Evolutionary conservation across 805 yeast species (phyloP).

Genomic region (Hanseniaspora nectarophila): DNA sequence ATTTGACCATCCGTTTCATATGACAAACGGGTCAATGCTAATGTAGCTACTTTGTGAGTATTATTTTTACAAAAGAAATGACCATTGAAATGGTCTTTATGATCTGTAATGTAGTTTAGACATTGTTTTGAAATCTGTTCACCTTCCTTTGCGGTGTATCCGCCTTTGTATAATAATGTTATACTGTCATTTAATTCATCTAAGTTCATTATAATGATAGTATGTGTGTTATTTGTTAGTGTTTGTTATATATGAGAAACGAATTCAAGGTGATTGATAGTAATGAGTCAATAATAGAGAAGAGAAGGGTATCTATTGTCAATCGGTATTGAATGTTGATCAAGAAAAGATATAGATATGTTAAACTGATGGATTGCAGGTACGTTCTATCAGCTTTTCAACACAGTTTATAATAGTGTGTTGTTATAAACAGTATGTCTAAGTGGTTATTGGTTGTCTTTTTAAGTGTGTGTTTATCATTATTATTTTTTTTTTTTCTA

Average conservation of each 20-base stretch:
- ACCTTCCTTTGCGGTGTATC: constrained; percentile 20
- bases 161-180: constrained; percentile 1
- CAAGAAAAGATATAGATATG: too few relatives aligned
- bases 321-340: background rate
- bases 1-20: constrained; percentile 36
- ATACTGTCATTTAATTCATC: background rate
- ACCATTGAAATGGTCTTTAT: constrained; percentile 19
- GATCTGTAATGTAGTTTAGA: constrained; percentile 26
- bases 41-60: constrained; percentile 36
- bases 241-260: background rate
- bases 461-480: background rate
- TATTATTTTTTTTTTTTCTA: too few relatives aligned
- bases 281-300: too few relatives aligned
- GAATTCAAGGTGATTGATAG: background rate
- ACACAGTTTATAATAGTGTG: too few relatives aligned
- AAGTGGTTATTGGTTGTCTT: too few relatives aligned
- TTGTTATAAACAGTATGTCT: too few relatives aligned
- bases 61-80: constrained; percentile 50
- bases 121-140: constrained; percentile 32
- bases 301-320: too few relatives aligned
- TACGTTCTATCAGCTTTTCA: too few relatives aligned
- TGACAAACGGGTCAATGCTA: constrained; percentile 49
- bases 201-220: background rate
- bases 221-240: background rate
- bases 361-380: too few relatives aligned